Conservation (phyloP, 1,139 yeast genomes). For the Suhomyces wounanorum region DNA sequence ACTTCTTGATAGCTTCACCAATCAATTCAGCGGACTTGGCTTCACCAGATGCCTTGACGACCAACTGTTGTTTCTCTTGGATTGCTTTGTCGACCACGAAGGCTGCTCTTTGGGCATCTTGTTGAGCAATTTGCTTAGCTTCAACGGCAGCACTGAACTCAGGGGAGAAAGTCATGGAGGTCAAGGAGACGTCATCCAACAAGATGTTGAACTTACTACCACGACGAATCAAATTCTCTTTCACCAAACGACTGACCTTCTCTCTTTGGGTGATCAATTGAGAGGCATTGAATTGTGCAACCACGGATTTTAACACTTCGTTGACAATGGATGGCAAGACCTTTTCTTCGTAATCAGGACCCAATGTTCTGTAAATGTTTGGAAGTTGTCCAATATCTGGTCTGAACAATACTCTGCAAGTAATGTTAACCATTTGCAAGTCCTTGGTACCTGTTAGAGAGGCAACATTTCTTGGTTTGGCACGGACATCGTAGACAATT, state of each 20-base stretch:
- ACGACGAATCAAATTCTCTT: slow-evolving; percentile 88
- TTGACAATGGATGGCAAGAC: slow-evolving; percentile 95
- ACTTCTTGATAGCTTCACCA: slow-evolving; percentile 98
- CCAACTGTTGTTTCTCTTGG: slow-evolving; percentile 95
- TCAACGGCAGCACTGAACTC: slow-evolving; percentile 98
- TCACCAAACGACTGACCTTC: slow-evolving; percentile 85
- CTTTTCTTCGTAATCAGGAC: slow-evolving; percentile 92
- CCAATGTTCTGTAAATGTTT: slow-evolving; percentile 84
- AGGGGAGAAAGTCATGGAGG: slow-evolving; percentile 96
- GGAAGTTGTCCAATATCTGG: slow-evolving; percentile 84
- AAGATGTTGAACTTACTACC: slow-evolving; percentile 85
- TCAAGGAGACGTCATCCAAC: slow-evolving; percentile 93
- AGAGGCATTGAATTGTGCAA: slow-evolving; percentile 97
- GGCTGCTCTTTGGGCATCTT: slow-evolving; percentile 98
- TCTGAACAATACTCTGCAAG: slow-evolving; percentile 93
- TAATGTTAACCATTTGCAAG: slow-evolving; percentile 97
- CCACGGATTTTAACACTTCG: slow-evolving; percentile 94
- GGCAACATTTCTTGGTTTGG: slow-evolving; percentile 97
- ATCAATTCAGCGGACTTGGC: slow-evolving; percentile 97
- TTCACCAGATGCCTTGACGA: slow-evolving; percentile 97
- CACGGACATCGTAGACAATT: slow-evolving; percentile 89
- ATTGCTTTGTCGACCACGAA: slow-evolving; percentile 95
- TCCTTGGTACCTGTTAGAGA: slow-evolving; percentile 98
- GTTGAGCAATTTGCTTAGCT: slow-evolving; percentile 98
- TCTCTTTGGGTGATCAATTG: slow-evolving; percentile 98